Conservation (phyloP, 306 rosid genomes). For the Citrullus mucosospermus region DNA sequence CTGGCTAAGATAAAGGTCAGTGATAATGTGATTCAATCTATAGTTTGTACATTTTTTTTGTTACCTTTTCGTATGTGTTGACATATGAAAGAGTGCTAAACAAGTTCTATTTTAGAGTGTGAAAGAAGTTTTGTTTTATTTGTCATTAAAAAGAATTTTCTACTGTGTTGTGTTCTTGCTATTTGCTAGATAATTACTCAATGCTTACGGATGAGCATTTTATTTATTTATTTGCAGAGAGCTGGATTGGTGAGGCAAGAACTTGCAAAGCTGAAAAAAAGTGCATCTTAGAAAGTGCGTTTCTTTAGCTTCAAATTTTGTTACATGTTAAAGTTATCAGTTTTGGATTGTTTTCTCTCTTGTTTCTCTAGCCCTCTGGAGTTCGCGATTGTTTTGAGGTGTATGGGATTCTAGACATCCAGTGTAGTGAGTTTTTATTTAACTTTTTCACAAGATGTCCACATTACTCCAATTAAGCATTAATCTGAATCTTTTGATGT, state of each 20-base stretch:
- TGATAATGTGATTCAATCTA: neutral
- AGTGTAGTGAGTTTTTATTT: neutral
- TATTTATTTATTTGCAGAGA: constrained; percentile 33
- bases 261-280: constrained; percentile 66
- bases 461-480: constrained; percentile 1
- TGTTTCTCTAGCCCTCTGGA: neutral
- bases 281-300: constrained; percentile 21
- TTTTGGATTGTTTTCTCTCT: neutral
- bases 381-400: neutral
- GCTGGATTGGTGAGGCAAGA: constrained; percentile 77
- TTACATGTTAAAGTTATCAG: neutral
- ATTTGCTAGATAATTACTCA: neutral
- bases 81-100: neutral
- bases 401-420: neutral
- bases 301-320: neutral
- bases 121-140: neutral
- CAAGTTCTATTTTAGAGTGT: neutral
- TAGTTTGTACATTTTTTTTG: neutral
- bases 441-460: neutral
- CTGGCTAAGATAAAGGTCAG: constrained; percentile 36
- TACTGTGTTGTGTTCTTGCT: neutral
- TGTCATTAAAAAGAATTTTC: neutral
- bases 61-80: neutral
- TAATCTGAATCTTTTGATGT: neutral
- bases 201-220: neutral